Base-by-base conservation (phyloP, 345 rosid species). In the Theobroma cacao region DNA sequence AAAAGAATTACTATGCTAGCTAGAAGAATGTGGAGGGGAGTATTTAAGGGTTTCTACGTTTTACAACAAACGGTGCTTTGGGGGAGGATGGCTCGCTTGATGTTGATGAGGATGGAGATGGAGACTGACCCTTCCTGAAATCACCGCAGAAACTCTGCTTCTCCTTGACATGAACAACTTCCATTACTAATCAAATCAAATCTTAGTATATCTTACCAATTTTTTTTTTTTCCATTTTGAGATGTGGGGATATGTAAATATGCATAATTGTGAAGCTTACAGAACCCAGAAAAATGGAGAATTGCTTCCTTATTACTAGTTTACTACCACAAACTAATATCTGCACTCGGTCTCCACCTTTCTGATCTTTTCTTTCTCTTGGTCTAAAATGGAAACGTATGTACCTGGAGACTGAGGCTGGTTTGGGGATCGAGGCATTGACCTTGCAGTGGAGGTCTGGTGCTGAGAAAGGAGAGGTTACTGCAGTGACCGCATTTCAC, bases 401-500 rank as follows among this genome's bases (percentile, higher is more conserved):
- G 36, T 45, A 90, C 97, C 92, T 89, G 93, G 72, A 93, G 88
- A 53, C 80, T 89, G 77, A 90, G 89, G 80, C 85, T 89, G 78
- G 88, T 85, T 61, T 86, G 94, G 82, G 87, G 94, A 76, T 94
- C 92, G 65, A 89, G 91, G 75, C 88, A 87, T 79, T 87, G 94
- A 59, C 89, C 86, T 52, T 88, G 93, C 48, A 81, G 67, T 47
- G 98, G 95, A 87, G 98, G 90, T 62, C 91, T 89, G 28, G 97
- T 85, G 90, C 92, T 89, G 76, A 96, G 98, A 80, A 92, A 94
- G 15, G 98, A 92, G 52, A 96, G 93, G 85, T 94, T 91, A 76
- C 98, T 91, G 81, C 98, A 94, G 77, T 96, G 99, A 0, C 98
- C 99, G 45, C 99, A 96, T 82, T 94, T 96, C 86, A 96, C 99